phyloP scores from a whole-genome alignment of 78 protist genomes.

The Mastigamoeba balamuthi region DNA sequence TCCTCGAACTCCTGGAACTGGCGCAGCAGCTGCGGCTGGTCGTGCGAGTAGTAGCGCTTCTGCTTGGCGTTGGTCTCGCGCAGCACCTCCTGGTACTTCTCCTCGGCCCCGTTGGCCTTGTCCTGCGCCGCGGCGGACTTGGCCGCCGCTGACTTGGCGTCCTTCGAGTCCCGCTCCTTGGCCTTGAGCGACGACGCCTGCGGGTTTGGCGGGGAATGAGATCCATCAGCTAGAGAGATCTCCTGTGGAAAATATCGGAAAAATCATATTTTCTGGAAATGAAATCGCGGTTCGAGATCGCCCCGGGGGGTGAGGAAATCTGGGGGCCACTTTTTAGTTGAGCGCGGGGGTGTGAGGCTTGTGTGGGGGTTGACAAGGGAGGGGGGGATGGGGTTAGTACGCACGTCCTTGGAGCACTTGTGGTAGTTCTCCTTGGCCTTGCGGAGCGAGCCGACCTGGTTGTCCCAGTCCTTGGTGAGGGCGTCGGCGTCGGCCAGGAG shows the following conservation, averaged over 20 bases:
- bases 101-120: not conserved
- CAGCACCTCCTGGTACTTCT: not conserved
- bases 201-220: too few relatives aligned
- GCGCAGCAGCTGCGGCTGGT: not conserved
- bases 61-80: not conserved
- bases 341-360: not conserved
- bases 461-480: not conserved
- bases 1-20: not conserved
- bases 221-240: too few relatives aligned
- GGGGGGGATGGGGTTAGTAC: not conserved
- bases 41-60: not conserved
- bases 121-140: too few relatives aligned
- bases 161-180: too few relatives aligned
- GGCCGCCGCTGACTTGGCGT: too few relatives aligned
- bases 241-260: too few relatives aligned
- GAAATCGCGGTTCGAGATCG: not conserved
- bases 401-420: not conserved
- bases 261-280: not conserved
- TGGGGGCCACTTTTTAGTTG: not conserved
- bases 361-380: not conserved
- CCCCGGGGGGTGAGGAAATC: not conserved
- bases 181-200: too few relatives aligned
- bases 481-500: not conserved
- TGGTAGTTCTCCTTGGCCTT: not conserved
- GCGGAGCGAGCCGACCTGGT: not conserved